These are phyloP conservation scores for Plantago coronopus DNA, from an alignment of 305 asterid genomes.

Conservation along the genomic window DNA sequence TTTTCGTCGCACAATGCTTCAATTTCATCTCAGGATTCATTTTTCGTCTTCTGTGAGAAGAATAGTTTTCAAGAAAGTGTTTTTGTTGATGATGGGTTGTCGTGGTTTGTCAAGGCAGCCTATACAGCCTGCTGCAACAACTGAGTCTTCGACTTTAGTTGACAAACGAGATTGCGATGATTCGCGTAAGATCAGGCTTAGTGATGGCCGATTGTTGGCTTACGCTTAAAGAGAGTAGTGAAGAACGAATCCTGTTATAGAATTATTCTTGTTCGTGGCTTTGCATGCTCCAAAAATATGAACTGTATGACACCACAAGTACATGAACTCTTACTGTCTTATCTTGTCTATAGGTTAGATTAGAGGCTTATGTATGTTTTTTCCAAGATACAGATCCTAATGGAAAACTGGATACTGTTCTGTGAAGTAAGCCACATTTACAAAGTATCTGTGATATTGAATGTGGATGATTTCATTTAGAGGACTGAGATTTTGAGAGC, in stretches of 20 bases:
- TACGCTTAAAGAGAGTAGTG: constrained; percentile 75
- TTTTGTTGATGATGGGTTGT: constrained; percentile 69
- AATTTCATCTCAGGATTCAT: not conserved
- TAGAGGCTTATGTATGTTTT: too few species aligned
- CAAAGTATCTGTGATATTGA: not conserved
- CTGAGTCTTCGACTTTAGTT: constrained; percentile 23
- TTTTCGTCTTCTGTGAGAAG: constrained; percentile 22
- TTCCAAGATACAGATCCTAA: too few species aligned
- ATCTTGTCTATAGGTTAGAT: not conserved
- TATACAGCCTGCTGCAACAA: constrained; percentile 35
- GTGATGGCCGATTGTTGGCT: constrained; percentile 81
- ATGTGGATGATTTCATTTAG: too few species aligned
- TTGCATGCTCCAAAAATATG: constrained; percentile 83
- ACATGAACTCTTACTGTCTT: constrained; percentile 6
- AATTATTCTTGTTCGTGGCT: constrained; percentile 80
- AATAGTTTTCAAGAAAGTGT: constrained; percentile 69
- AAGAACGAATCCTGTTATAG: constrained; percentile 51
- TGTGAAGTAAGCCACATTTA: not conserved
- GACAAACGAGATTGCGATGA: constrained; percentile 16
- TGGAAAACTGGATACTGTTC: not conserved
- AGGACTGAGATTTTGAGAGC: too few species aligned
- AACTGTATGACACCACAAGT: constrained; percentile 71
- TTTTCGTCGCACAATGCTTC: not conserved
- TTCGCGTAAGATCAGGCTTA: constrained; percentile 50
- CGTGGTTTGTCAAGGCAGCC: constrained; percentile 61